phyloP scores from a whole-genome alignment of 2,329 filamentous ascomycete genomes.

The Nemania sp. region DNA sequence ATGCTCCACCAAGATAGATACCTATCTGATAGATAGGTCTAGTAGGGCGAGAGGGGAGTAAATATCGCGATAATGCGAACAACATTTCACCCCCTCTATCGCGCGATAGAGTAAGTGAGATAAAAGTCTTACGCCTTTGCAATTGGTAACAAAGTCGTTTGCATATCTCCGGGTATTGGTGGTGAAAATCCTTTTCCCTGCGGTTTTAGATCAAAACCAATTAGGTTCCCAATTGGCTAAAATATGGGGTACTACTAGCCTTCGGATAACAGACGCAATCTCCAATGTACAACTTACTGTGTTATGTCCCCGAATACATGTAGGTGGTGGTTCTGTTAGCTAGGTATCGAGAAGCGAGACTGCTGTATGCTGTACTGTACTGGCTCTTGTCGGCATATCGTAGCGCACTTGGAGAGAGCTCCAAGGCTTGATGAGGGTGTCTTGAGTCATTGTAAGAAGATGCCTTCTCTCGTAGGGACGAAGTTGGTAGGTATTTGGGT shows the following conservation, averaged over 20 bases:
- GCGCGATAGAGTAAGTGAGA: background rate
- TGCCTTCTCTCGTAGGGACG: conserved; percentile 12
- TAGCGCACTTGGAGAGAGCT: conserved; percentile 14
- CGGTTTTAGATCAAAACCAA: background rate
- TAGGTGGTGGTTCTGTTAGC: background rate
- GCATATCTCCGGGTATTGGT: conserved; percentile 5
- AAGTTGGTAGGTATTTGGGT: conserved; percentile 20
- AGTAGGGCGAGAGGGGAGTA: background rate
- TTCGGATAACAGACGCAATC: background rate
- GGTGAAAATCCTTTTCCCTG: background rate
- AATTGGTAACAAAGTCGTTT: background rate
- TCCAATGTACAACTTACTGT: conserved; percentile 4
- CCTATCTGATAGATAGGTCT: too few species aligned
- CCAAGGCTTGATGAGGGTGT: conserved; percentile 4
- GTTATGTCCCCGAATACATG: background rate
- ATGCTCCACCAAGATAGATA: conserved; percentile 13
- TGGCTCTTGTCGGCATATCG: conserved; percentile 3
- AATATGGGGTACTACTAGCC: conserved; percentile 3
- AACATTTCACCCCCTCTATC: background rate
- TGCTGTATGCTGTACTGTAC: background rate
- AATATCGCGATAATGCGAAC: conserved; percentile 7
- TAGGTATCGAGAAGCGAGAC: background rate
- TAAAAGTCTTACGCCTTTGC: background rate
- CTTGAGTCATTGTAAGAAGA: background rate
- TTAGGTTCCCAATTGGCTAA: background rate